Conservation (phyloP, 805 yeast species). For the Yamadazyma akitaensis region DNA sequence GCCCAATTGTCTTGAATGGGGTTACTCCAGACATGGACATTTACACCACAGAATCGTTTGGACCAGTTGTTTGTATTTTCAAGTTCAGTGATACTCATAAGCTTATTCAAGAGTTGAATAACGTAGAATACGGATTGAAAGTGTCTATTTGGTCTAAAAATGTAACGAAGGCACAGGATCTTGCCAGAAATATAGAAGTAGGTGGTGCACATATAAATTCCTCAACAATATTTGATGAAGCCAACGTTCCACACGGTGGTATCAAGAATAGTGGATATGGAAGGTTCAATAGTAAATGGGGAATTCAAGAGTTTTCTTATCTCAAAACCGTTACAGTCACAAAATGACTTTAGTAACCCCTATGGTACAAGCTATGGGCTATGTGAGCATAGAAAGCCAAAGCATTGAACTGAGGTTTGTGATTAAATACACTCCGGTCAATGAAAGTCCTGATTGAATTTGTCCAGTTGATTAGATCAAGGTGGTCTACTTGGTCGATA, state of each 20-base stretch:
- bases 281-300: conserved; percentile 41
- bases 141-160: conserved; percentile 41
- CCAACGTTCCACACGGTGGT: conserved; percentile 46
- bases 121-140: conserved; percentile 35
- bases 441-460: conserved; percentile 43
- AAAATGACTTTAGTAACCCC: conserved; percentile 45
- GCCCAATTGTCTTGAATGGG: conserved; percentile 32
- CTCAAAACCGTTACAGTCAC: conserved; percentile 33
- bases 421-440: conserved; percentile 27
- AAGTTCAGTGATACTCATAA: conserved; percentile 21
- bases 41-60: conserved; percentile 37
- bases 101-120: conserved; percentile 23
- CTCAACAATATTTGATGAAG: conserved; percentile 32
- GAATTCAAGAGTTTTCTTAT: conserved; percentile 39
- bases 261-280: conserved; percentile 38
- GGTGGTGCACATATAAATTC: conserved; percentile 42
- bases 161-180: conserved; percentile 27
- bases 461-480: conserved; percentile 84
- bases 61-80: conserved; percentile 37
- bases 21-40: conserved; percentile 30
- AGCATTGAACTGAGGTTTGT: conserved; percentile 53
- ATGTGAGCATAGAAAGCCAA: conserved; percentile 66
- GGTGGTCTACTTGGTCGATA: conserved; percentile 72
- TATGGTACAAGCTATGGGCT: conserved; percentile 56
- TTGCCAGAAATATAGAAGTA: conserved; percentile 32